Conservation (phyloP, 352 stramenopile species). For the Globisporangium radiosum region DNA sequence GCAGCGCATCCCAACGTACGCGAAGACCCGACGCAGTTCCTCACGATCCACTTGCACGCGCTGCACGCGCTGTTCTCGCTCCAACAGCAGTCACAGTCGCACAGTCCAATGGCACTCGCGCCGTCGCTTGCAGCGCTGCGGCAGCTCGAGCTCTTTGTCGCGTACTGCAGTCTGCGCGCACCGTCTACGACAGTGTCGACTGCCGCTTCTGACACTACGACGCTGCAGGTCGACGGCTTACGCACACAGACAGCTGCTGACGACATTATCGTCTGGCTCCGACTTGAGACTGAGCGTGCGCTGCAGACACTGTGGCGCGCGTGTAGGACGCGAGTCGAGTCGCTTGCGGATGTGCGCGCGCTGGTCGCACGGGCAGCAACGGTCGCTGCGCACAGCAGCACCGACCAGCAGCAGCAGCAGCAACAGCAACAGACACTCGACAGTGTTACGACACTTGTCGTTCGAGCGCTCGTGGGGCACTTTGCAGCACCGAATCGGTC, state of each 20-base stretch:
- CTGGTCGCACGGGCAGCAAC: neutral
- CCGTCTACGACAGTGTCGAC: neutral
- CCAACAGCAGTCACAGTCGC: slow-evolving; percentile 19
- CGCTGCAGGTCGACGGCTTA: neutral
- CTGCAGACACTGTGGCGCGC: slow-evolving; percentile 31
- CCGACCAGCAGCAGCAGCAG: neutral
- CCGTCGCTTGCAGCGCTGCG: slow-evolving; percentile 29
- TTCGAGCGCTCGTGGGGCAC: slow-evolving; percentile 1
- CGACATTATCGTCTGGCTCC: slow-evolving; percentile 29
- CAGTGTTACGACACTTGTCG: neutral
- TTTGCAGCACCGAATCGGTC: neutral
- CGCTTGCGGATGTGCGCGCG: neutral
- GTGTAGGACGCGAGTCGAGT: slow-evolving; percentile 10
- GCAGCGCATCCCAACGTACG: slow-evolving; percentile 14
- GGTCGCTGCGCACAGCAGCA: too few relatives aligned
- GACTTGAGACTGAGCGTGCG: slow-evolving; percentile 36
- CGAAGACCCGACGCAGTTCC: slow-evolving; percentile 29
- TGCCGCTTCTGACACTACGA: too few relatives aligned
- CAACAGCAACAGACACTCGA: neutral
- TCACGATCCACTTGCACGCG: slow-evolving; percentile 38
- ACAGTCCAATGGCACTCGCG: slow-evolving; percentile 11
- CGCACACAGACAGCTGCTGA: neutral
- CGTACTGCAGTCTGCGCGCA: slow-evolving; percentile 9
- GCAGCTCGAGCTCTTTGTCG: slow-evolving; percentile 33
- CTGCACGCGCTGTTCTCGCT: slow-evolving; percentile 55